Evolutionary conservation across 805 yeast species (phyloP).

Genomic region (Tetrapisispora phaffii): DNA sequence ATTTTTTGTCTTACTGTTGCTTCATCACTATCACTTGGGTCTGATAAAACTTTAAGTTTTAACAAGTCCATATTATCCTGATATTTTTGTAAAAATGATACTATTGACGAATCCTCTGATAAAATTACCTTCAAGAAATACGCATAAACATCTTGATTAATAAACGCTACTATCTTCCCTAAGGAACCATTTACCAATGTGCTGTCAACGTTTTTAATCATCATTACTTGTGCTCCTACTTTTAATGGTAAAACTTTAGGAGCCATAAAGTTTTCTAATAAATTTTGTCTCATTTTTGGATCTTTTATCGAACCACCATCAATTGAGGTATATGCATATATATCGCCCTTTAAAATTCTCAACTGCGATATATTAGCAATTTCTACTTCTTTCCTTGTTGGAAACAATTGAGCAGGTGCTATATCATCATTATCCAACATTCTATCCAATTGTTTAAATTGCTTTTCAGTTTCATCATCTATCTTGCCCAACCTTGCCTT

Average conservation of each 20-base stretch:
- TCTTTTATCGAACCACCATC: conserved; percentile 47
- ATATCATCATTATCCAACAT: conserved; percentile 48
- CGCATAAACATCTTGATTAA: conserved; percentile 41
- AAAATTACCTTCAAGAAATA: conserved; percentile 28
- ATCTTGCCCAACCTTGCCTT: conserved; percentile 60
- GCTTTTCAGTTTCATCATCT: conserved; percentile 35
- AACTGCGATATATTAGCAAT: conserved; percentile 49
- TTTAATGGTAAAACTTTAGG: conserved; percentile 49
- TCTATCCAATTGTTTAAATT: conserved; percentile 44
- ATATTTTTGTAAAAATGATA: conserved; percentile 13
- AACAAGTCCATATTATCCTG: conserved; percentile 11
- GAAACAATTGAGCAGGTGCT: conserved; percentile 61
- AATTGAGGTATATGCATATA: conserved; percentile 36
- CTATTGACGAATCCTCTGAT: conserved; percentile 7
- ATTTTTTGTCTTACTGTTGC: conserved; percentile 17
- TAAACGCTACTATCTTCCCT: conserved; percentile 56
- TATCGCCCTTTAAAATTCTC: conserved; percentile 35
- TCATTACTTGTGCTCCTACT: conserved; percentile 74
- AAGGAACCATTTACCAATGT: conserved; percentile 68
- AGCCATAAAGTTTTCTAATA: conserved; percentile 54
- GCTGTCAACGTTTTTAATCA: conserved; percentile 65
- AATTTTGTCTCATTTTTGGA: conserved; percentile 33
- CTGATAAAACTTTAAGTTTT: conserved; percentile 13
- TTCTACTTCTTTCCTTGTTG: conserved; percentile 72
- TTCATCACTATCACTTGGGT: conserved; percentile 11